Evolutionary conservation across 768 basidiomycete species (phyloP), one percentile per base, ranked within the genome.

Genomic region (Mycena metata): DNA sequence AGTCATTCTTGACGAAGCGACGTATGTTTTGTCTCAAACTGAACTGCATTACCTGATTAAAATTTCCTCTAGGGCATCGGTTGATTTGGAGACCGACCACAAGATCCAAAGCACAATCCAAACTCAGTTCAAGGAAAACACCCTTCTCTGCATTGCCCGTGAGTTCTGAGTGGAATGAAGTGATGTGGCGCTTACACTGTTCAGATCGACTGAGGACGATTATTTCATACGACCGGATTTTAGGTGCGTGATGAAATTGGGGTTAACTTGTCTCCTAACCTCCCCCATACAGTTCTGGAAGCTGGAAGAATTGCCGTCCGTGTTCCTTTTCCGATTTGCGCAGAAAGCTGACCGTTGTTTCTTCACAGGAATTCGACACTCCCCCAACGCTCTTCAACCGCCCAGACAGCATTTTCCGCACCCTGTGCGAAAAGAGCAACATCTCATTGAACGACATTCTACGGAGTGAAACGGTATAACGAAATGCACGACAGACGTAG

Each of bases 61-160:
- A 57, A 1, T 19, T 0, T 15, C 36, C n/a, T 7, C 30, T 43
- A 78, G 75, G 81, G 91, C 91, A 13, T 91, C 90, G 7, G 91
- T 94, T 15, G 91, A 93, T 72, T 83, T 89, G 56, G 92, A 91
- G 76, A 95, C 93, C 0, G 94, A 95, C 77, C 81, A 87, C 67
- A 91, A 90, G 77, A 94, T 96, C 61, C 94, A 96, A 73, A 80
- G 86, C 45, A 95, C 94, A 5, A 95, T 96, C 57, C 84, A 90
- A 9, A 84, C 80, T 8, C 87, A 90, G 76, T 96, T 96, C 81
- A 82, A 79, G 49, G 88, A 91, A 71, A 87, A 89, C 59, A 95
- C 94, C 0, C 82, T 94, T 19, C 79, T 95, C 24, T 93, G 91
- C 76, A 94, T 94, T 70, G 91, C 91, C 55, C 92, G 89, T 91